Evolutionary conservation across 2,329 filamentous ascomycete species (phyloP).

Genomic region (Daldinia sp.): DNA sequence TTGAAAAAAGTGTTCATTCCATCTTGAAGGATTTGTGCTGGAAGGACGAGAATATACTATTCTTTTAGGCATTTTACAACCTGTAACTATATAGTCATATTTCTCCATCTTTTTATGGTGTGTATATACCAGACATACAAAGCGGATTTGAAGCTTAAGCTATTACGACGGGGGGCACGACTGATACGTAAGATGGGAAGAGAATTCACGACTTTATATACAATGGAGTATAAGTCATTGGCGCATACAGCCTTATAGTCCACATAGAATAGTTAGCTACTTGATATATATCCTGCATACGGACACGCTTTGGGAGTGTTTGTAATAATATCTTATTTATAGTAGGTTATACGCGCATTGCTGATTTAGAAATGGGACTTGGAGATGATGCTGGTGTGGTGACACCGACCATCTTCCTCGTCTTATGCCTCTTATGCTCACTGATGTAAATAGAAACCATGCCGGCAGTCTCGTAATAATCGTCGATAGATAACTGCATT

Average conservation of each 20-base stretch:
- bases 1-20: slow-evolving; percentile 73
- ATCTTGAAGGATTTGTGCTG: slow-evolving; percentile 72
- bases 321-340: neutral
- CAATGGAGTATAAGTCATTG: neutral
- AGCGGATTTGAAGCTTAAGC: neutral
- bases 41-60: slow-evolving; percentile 77
- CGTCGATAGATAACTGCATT: slow-evolving; percentile 9
- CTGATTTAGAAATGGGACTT: neutral
- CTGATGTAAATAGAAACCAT: neutral
- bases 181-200: neutral
- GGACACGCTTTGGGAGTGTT: neutral
- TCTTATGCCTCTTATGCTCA: slow-evolving; percentile 2
- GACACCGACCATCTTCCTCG: slow-evolving; percentile 4
- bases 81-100: neutral
- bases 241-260: neutral
- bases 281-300: neutral
- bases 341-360: neutral
- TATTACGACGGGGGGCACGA: neutral
- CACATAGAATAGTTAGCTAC: neutral
- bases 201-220: neutral
- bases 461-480: slow-evolving; percentile 6
- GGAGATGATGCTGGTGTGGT: neutral
- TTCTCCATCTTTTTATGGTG: neutral
- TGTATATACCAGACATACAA: neutral
- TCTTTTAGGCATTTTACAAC: slow-evolving; percentile 69